Evolutionary conservation across 331 rosid genomes (phyloP).

Genomic region (Quercus tomentella): DNA sequence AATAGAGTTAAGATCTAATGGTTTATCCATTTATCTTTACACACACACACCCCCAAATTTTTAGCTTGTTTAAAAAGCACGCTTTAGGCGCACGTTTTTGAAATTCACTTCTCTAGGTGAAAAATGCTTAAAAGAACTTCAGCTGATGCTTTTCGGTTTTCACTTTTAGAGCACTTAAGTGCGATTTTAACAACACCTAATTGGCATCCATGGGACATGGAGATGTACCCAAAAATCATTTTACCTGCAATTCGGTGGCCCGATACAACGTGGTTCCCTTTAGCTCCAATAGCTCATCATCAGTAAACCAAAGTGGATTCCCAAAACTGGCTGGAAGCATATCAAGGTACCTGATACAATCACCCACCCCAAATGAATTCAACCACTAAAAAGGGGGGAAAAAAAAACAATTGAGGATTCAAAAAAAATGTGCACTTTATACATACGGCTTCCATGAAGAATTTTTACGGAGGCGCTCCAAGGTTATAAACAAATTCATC

Average conservation of each 20-base stretch:
- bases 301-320: constrained; percentile 89
- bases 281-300: constrained; percentile 68
- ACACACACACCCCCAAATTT: too few relatives aligned
- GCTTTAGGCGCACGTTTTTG: too few relatives aligned
- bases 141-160: too few relatives aligned
- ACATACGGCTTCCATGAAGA: constrained; percentile 98
- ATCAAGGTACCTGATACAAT: constrained; percentile 74
- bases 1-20: too few relatives aligned
- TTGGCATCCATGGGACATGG: background rate
- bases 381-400: constrained; percentile 15
- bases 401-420: constrained; percentile 1
- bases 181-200: background rate
- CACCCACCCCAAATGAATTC: constrained; percentile 25
- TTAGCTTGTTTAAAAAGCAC: too few relatives aligned
- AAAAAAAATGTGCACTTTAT: constrained; percentile 15
- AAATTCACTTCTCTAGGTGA: too few relatives aligned
- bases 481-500: constrained; percentile 72
- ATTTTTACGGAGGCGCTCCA: constrained; percentile 75
- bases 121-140: too few relatives aligned
- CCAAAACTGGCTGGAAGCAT: constrained; percentile 82
- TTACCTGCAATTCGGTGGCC: constrained; percentile 88
- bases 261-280: constrained; percentile 79
- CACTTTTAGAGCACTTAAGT: background rate
- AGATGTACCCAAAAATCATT: constrained; percentile 14
- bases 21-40: too few relatives aligned